Evolutionary conservation across 1,284 basidiomycete genomes (phyloP), one percentile per base, ranked within the genome.

Genomic region (Quambalaria eucalypti): DNA sequence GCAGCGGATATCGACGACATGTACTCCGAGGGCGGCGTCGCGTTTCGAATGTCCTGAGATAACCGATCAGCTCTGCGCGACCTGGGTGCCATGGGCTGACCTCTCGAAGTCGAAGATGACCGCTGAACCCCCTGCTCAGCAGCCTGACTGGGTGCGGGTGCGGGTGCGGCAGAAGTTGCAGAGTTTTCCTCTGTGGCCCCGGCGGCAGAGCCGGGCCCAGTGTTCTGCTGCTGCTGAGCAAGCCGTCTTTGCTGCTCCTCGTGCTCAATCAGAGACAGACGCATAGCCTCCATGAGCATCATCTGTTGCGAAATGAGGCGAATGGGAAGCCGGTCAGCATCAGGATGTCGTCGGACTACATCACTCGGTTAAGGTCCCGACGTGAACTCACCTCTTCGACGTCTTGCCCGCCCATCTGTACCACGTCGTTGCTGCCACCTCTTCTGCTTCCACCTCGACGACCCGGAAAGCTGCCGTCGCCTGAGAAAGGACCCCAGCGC

Each of bases 281-380:
- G 84, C 91, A 99, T 96, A 1, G 93, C 95, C 78, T 98, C 93
- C 88, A 93, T 92, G 52, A 99, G 81, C 92, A 98, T 96, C 48
- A 97, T 79, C 87, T 96, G 29, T 6, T 16, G 28, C 10, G 19
- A 25, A 36, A 5, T 19, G 28, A 52, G 28, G 21, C n/a, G n/a
- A n/a, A n/a, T n/a, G n/a, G n/a, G n/a, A n/a, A n/a, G n/a, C n/a
- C n/a, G n/a, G n/a, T n/a, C n/a, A n/a, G n/a, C n/a, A n/a, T n/a
- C n/a, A n/a, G n/a, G n/a, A n/a, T n/a, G n/a, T n/a, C n/a, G n/a
- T n/a, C n/a, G n/a, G n/a, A n/a, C 19, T 9, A 39, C 19, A 42
- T 33, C 28, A 39, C 19, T 49, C 33, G 19, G 16, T 19, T 48
- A 26, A 21, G 48, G n/a, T 51, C 48, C 21, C 40, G 39, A 21